Evolutionary conservation across 2,329 filamentous ascomycete species (phyloP).

Genomic region (Pestalotiopsis sp.): DNA sequence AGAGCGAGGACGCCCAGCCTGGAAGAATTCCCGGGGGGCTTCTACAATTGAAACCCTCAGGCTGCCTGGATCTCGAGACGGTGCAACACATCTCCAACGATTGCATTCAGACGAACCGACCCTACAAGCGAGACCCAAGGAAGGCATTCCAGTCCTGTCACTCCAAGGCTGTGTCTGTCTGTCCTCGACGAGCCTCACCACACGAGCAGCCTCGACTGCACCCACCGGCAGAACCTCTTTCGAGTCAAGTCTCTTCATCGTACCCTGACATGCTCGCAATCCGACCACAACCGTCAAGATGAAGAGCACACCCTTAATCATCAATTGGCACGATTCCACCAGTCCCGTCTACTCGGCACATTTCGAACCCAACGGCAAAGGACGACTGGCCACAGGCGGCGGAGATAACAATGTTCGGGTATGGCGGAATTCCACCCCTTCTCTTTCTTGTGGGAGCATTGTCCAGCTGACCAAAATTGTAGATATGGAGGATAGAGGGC

Average conservation of each 20-base stretch:
- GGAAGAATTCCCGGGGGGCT: background rate
- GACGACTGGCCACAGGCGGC: conserved; percentile 87
- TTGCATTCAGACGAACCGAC: background rate
- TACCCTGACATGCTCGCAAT: conserved; percentile 17
- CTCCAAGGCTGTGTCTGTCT: background rate
- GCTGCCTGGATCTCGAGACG: background rate
- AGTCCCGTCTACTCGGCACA: conserved; percentile 96
- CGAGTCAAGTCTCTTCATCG: background rate
- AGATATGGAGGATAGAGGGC: conserved; percentile 82
- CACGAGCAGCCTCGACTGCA: conserved; percentile 1
- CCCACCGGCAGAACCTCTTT: background rate
- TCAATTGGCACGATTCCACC: conserved; percentile 98
- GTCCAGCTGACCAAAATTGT: background rate
- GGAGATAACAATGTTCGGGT: conserved; percentile 96
- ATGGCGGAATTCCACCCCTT: conserved; percentile 34
- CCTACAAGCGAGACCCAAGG: background rate
- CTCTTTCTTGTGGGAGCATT: background rate
- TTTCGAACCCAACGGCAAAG: conserved; percentile 91
- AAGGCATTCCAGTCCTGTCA: background rate
- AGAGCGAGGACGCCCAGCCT: background rate
- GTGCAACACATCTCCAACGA: background rate
- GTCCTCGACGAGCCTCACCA: background rate
- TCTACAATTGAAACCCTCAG: background rate
- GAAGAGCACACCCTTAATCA: conserved; percentile 95
- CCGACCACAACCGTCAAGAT: conserved; percentile 53